Evolutionary conservation across 331 rosid genomes (phyloP).

Genomic region (Arachis monticola): DNA sequence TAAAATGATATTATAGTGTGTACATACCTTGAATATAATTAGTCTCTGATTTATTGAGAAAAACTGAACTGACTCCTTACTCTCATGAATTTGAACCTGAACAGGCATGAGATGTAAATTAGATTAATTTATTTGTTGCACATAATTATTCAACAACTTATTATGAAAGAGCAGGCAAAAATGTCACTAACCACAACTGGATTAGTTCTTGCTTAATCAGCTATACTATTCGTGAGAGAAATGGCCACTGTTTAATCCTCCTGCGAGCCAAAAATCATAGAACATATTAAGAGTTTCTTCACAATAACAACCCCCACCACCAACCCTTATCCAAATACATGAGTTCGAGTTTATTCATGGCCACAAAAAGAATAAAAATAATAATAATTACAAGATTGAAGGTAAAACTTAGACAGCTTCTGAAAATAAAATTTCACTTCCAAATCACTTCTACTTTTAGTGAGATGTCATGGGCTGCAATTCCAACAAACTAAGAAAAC

Average conservation of each 20-base stretch:
- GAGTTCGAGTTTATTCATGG: constrained; percentile 26
- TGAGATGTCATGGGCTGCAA: too few species aligned
- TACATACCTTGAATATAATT: constrained; percentile 72
- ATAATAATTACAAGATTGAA: background rate
- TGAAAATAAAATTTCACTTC: too few species aligned
- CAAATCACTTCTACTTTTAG: too few species aligned
- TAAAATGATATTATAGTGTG: constrained; percentile 28
- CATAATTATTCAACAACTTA: too few species aligned
- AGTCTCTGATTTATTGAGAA: constrained; percentile 69
- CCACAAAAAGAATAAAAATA: background rate
- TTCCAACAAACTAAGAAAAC: background rate
- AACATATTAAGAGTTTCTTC: too few species aligned
- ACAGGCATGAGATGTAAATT: constrained; percentile 36
- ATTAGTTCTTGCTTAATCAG: too few species aligned
- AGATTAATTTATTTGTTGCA: background rate
- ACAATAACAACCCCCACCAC: background rate
- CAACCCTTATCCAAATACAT: constrained; percentile 16
- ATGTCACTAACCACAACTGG: too few species aligned
- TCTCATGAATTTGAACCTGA: constrained; percentile 81
- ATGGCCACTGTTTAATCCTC: too few species aligned
- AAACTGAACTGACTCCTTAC: constrained; percentile 85
- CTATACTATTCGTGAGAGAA: too few species aligned
- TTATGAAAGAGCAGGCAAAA: too few species aligned
- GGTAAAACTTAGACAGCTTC: too few species aligned
- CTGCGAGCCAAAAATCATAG: too few species aligned